Evolutionary conservation across 2,329 filamentous ascomycete species (phyloP).

Genomic region (Colletotrichum tropicicola): DNA sequence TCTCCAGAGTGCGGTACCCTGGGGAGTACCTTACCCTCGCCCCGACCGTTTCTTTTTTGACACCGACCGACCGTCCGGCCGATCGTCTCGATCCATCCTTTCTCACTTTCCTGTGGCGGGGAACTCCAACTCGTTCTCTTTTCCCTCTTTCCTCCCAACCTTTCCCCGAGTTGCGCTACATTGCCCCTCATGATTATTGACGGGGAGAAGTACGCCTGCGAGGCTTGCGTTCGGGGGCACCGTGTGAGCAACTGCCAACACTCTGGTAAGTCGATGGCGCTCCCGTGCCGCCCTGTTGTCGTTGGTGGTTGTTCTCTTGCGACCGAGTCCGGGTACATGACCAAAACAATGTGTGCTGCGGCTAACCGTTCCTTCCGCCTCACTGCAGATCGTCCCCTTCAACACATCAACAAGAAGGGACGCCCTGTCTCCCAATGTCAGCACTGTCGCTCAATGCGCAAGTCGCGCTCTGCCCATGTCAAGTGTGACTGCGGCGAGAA

Average conservation of each 20-base stretch:
- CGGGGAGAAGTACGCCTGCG: conserved; percentile 97
- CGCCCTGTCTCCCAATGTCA: conserved; percentile 97
- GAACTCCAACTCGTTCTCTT: conserved; percentile 23
- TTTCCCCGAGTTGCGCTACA: not conserved
- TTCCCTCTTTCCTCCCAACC: conserved; percentile 13
- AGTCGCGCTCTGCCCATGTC: conserved; percentile 92
- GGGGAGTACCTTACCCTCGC: too few relatives aligned
- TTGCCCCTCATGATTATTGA: conserved; percentile 77
- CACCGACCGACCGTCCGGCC: conserved; percentile 22
- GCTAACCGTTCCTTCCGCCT: not conserved
- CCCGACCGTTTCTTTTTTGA: conserved; percentile 10
- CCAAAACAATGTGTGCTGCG: not conserved
- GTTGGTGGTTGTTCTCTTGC: not conserved
- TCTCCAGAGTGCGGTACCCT: not conserved
- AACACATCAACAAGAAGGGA: conserved; percentile 97
- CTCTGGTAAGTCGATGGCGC: conserved; percentile 70
- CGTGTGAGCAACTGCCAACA: conserved; percentile 99
- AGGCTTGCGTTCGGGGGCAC: conserved; percentile 97
- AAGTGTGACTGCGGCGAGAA: conserved; percentile 98
- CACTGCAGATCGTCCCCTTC: conserved; percentile 81
- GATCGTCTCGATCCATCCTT: conserved; percentile 27
- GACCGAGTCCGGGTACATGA: not conserved
- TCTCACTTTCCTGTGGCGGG: conserved; percentile 22
- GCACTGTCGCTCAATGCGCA: conserved; percentile 95
- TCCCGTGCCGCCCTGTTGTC: conserved; percentile 1